A percentile compares a stretch with the other conserved stretches of the same genome.
Conservation (phyloP, 1,284 basidiomycete genomes). For the Dichomitus squalens region DNA sequence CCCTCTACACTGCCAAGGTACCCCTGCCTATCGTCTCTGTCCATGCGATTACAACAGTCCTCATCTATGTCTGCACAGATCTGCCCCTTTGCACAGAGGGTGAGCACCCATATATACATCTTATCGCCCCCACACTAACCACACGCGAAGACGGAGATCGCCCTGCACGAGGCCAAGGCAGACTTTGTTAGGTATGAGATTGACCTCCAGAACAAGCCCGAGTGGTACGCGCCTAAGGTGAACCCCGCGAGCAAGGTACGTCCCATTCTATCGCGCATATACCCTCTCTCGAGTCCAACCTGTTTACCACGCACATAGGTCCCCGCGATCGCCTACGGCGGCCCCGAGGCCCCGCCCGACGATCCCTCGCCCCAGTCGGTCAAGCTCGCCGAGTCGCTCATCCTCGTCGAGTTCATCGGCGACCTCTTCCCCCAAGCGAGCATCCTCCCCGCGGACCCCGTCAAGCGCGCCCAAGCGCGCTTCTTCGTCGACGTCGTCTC, state of each 20-base stretch:
- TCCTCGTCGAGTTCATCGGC: conserved; percentile 63
- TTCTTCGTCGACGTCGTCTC: conserved; percentile 60
- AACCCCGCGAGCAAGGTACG: conserved; percentile 43
- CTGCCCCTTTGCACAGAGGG: not conserved
- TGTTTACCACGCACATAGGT: conserved; percentile 29
- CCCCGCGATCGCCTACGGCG: conserved; percentile 60
- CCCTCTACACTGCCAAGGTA: conserved; percentile 28
- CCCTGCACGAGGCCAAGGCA: conserved; percentile 27
- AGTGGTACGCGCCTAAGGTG: conserved; percentile 38
- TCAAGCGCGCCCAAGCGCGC: conserved; percentile 55
- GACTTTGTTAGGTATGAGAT: conserved; percentile 25
- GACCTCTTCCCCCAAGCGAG: conserved; percentile 49
- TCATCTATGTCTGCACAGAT: not conserved
- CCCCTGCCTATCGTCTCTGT: not conserved
- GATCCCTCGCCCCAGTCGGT: conserved; percentile 56
- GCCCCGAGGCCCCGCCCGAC: conserved; percentile 51
- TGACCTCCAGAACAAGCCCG: conserved; percentile 40
- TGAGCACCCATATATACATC: not conserved
- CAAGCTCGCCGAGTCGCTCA: conserved; percentile 63
- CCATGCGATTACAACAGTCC: not conserved
- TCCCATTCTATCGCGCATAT: not conserved
- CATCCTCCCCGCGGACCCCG: conserved; percentile 55
- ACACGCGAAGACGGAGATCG: conserved; percentile 12
- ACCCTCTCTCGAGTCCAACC: not conserved
- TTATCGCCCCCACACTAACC: not conserved